A percentile compares a stretch with the other conserved stretches of the same genome.
Conservation (phyloP, 768 basidiomycete genomes). For the Coprinopsis marcescibilis region DNA sequence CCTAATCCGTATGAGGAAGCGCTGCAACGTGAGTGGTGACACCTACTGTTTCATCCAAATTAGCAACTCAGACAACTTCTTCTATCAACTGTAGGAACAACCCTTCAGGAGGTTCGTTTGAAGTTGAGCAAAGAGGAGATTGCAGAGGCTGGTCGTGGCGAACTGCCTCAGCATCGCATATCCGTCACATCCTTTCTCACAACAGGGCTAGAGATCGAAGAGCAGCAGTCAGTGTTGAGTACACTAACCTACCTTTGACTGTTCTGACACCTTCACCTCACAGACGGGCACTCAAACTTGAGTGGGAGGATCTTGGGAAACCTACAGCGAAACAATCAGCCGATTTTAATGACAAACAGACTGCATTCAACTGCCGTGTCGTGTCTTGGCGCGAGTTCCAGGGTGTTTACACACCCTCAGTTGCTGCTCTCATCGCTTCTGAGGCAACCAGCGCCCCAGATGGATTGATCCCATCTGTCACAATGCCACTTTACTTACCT, state of each 20-base stretch:
- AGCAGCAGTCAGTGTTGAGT: conserved; percentile 19
- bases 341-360: conserved; percentile 1
- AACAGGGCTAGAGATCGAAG: conserved; percentile 15
- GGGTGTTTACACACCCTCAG: not conserved
- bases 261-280: not conserved
- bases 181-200: conserved; percentile 3
- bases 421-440: not conserved
- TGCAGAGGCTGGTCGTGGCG: conserved; percentile 6
- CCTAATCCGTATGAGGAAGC: conserved; percentile 1
- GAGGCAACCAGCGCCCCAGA: too few species aligned
- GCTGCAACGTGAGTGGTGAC: not conserved
- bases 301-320: not conserved
- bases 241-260: not conserved
- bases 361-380: conserved; percentile 1
- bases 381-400: conserved; percentile 3
- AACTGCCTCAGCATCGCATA: conserved; percentile 3
- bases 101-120: conserved; percentile 12
- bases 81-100: conserved; percentile 1
- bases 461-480: too few species aligned
- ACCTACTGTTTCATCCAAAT: not conserved
- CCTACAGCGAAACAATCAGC: not conserved
- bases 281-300: not conserved
- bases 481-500: not conserved
- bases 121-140: conserved; percentile 11
- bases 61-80: not conserved